A percentile compares a stretch with the other conserved stretches of the same genome.
These are phyloP conservation scores for Passalora sequoiae DNA, from an alignment of 2,329 filamentous ascomycete genomes.

Conservation along the genomic window DNA sequence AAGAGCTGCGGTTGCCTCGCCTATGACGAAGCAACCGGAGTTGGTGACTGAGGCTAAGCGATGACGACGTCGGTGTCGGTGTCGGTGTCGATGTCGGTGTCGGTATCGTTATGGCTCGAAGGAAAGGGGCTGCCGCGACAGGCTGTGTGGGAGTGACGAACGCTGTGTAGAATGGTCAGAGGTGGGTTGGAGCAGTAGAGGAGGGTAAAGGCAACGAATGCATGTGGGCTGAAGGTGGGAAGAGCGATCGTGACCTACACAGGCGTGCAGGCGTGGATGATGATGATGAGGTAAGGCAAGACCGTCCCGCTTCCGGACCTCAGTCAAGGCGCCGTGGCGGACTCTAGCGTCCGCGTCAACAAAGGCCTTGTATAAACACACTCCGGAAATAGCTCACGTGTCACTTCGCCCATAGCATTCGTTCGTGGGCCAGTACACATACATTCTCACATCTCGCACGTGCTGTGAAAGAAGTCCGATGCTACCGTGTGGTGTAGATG, in stretches of 20 bases:
- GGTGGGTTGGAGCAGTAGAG: neutral
- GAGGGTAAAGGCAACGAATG: neutral
- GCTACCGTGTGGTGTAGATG: no score
- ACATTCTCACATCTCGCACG: no score
- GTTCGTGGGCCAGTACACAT: no score
- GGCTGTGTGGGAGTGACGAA: no score
- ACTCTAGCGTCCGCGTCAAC: neutral
- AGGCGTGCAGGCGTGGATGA: neutral
- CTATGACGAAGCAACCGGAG: constrained; percentile 17
- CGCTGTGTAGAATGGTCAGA: no score
- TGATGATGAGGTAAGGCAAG: neutral
- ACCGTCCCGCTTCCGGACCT: neutral
- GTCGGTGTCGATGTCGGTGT: neutral
- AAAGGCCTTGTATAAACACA: no score
- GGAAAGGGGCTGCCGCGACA: no score
- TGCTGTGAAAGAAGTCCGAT: no score
- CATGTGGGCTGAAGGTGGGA: neutral
- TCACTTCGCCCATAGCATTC: no score
- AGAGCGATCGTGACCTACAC: neutral
- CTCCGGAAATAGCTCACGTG: no score
- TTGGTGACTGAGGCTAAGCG: neutral
- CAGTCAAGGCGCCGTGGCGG: neutral
- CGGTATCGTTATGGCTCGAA: no score
- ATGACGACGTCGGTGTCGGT: neutral
- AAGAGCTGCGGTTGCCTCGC: constrained; percentile 21